Evolutionary conservation across 2,329 filamentous ascomycete species (phyloP), one percentile per base, ranked within the genome.

Genomic region (Aspergillus puulaauensis): DNA sequence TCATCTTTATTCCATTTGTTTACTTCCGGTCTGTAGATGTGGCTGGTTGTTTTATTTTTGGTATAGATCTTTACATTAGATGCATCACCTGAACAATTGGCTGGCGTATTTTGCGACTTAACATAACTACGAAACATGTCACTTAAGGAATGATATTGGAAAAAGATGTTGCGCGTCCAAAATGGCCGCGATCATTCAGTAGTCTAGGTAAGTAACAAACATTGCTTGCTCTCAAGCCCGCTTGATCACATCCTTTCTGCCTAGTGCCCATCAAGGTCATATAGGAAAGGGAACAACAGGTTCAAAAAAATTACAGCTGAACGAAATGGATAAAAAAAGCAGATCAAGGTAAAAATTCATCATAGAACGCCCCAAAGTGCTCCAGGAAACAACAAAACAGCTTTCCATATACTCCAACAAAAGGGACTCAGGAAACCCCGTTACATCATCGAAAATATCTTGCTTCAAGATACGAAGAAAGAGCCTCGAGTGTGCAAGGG

Each of bases 211-310:
- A 54, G 50, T 66, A 61, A 65, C 64, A 65, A 62, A 58, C 57
- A 66, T 61, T 60, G 59, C 57, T 61, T 23, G 62, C 59, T 64
- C 56, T 66, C 65, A 67, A 67, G 64, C 65, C 65, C 50, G 65
- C 65, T 67, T 66, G 64, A 66, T 66, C 62, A 64, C 62, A 59
- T 50, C 40, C 56, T 56, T 50, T 43, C 61, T 57, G 47, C 57
- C 60, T 54, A 57, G 39, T 55, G 48, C 45, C 45, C 52, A 41
- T 50, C 41, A 48, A 58, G 41, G 35, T 58, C 59, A 57, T 50
- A 59, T 61, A 61, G 53, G 58, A 58, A 60, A 48, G 39, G 54
- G 52, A 46, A 37, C 35, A 58, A 60, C 54, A 56, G 56, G 44
- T 49, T 57, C 52, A 58, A 48, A 58, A 31, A 62, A 45, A 56